A percentile compares a stretch with the other conserved stretches of the same genome.
These are phyloP conservation scores for Zygnema cylindricum DNA, from an alignment of 139 green algal genomes.

Conservation along the genomic window DNA sequence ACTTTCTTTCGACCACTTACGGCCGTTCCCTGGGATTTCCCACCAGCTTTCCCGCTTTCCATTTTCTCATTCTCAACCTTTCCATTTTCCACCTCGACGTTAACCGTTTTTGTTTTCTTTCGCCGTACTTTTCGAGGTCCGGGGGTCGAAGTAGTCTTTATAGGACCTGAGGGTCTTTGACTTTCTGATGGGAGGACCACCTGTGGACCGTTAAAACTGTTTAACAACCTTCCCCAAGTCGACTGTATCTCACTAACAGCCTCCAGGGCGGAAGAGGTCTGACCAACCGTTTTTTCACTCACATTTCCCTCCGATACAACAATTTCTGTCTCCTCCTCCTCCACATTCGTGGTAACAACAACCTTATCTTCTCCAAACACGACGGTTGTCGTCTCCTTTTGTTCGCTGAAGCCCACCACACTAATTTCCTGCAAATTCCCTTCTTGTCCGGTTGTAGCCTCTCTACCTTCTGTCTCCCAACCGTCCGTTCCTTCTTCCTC, in stretches of 20 bases:
- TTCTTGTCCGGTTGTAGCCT: slow-evolving; percentile 19
- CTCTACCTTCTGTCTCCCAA: slow-evolving; percentile 32
- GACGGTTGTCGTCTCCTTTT: not conserved
- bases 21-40: too few relatives aligned
- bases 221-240: not conserved
- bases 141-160: not conserved
- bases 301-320: not conserved
- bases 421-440: not conserved
- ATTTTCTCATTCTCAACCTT: not conserved
- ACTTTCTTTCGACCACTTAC: not conserved
- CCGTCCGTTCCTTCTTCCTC: not conserved
- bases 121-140: not conserved
- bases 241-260: not conserved
- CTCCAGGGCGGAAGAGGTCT: too few relatives aligned
- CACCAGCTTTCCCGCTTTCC: too few relatives aligned
- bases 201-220: not conserved
- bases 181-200: not conserved
- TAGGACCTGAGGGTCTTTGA: not conserved
- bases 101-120: not conserved
- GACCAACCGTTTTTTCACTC: not conserved
- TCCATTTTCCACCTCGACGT: not conserved
- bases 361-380: slow-evolving; percentile 16
- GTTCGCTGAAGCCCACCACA: not conserved
- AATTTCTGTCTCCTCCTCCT: slow-evolving; percentile 30
- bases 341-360: slow-evolving; percentile 15